Evolutionary conservation across 2,329 filamentous ascomycete genomes (phyloP), one percentile per base, ranked within the genome.

Genomic region (Trichoderma arundinaceum): DNA sequence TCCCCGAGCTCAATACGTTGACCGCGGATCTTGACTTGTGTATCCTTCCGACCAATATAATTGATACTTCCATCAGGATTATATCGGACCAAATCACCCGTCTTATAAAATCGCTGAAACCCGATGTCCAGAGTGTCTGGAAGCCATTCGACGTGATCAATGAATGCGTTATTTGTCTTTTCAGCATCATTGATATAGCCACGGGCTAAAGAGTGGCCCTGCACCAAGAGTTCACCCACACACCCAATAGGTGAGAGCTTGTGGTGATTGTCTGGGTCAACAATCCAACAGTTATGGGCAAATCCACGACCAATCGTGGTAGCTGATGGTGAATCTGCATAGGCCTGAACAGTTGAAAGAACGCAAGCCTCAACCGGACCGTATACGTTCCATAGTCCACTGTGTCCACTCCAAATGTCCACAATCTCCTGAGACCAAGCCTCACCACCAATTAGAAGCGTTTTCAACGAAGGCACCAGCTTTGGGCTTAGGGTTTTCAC

Each of bases 1-100:
- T 71, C 70, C 9, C 53, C 68, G 7, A 83, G 75, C 74, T 83
- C 86, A 51, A 85, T 77, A 63, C 83, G 73, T 65, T 81, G 86
- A 19, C 87, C 87, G 19, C 80, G 78, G 9, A 87, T 72, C 72
- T 88, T 87, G 51, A 87, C 79, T 71, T 87, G 84, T 0, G 79
- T 79, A 68, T 87, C 84, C 69, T 84, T 84, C 19, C 85, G 77
- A 46, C 83, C 84, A 49, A 83, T 70, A 57, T 79, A 82, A 0
- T 77, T 68, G 4, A 83, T 70, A 17, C 71, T 70, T 1, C 78
- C 77, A 53, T 81, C 76, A 0, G 71, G 70, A 44, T 77, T 71
- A 32, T 81, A 81, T 54, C 72, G 72, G 6, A 74, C 81, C 10
- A 83, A 73, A 67, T 84, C 82, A 4, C 81, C 81, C 1, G 81